These are phyloP conservation scores for Imleria badia DNA, from an alignment of 768 basidiomycete species.

Conservation along the genomic window DNA sequence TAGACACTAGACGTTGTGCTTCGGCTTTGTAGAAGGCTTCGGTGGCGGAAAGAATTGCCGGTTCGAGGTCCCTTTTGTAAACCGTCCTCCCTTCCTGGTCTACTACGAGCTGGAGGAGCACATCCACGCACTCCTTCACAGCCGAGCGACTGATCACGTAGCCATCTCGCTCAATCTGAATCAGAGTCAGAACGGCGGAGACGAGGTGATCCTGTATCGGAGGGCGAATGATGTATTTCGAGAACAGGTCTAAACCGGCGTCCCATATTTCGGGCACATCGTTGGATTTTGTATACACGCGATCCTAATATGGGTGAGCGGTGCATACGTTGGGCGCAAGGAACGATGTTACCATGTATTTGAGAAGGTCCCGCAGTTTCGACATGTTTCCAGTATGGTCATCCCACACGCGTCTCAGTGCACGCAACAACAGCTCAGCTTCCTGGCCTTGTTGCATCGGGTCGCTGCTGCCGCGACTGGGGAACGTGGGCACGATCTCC, in stretches of 20 bases:
- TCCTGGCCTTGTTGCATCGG: constrained; percentile 76
- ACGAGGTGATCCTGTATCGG: constrained; percentile 85
- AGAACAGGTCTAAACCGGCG: constrained; percentile 79
- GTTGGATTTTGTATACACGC: constrained; percentile 76
- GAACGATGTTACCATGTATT: constrained; percentile 80
- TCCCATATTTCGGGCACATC: constrained; percentile 79
- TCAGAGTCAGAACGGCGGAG: constrained; percentile 78
- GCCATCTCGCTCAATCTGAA: constrained; percentile 90
- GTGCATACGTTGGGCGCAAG: background rate
- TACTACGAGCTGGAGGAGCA: constrained; percentile 68
- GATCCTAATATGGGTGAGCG: constrained; percentile 61
- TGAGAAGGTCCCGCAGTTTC: constrained; percentile 85
- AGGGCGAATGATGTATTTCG: constrained; percentile 72
- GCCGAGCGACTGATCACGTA: constrained; percentile 89
- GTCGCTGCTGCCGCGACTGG: constrained; percentile 64
- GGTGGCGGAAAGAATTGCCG: constrained; percentile 74
- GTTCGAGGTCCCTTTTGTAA: constrained; percentile 85
- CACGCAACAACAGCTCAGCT: constrained; percentile 82
- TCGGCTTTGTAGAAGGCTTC: constrained; percentile 77
- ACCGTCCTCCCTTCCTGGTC: constrained; percentile 53
- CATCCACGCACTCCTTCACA: constrained; percentile 84
- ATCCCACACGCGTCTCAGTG: constrained; percentile 85
- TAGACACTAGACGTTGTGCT: constrained; percentile 64
- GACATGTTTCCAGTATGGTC: constrained; percentile 89
- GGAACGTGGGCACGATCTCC: constrained; percentile 81